A percentile compares a stretch with the other conserved stretches of the same genome.
phyloP scores from a whole-genome alignment of 1,139 yeast genomes.

The Yamadazyma atmosphaerica region DNA sequence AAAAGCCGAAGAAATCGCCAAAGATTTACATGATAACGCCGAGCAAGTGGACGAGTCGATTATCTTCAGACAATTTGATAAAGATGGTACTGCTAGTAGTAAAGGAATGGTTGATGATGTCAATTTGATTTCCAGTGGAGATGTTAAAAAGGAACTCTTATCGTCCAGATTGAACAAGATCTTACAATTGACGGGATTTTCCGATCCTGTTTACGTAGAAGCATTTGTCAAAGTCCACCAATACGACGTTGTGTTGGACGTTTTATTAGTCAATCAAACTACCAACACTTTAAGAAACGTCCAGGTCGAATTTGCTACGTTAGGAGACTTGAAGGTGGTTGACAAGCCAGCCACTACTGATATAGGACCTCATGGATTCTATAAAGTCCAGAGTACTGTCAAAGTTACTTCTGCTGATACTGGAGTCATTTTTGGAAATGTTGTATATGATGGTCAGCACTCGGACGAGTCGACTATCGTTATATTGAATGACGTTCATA shows the following conservation, averaged over 20 bases:
- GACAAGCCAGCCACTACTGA: constrained; percentile 93
- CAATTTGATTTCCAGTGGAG: constrained; percentile 38
- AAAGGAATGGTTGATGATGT: constrained; percentile 50
- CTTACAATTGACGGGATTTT: constrained; percentile 92
- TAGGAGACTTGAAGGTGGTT: constrained; percentile 93
- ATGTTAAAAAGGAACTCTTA: constrained; percentile 55
- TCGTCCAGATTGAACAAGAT: constrained; percentile 84
- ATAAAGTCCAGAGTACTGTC: constrained; percentile 82
- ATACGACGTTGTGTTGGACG: constrained; percentile 93
- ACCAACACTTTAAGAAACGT: constrained; percentile 86
- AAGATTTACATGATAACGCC: constrained; percentile 63
- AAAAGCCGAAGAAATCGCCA: constrained; percentile 59
- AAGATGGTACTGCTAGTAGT: constrained; percentile 39
- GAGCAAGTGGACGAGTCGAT: constrained; percentile 84
- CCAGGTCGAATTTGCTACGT: constrained; percentile 92
- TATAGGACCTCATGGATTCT: constrained; percentile 95
- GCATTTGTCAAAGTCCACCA: constrained; percentile 95
- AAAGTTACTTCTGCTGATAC: constrained; percentile 98
- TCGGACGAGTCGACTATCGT: constrained; percentile 90
- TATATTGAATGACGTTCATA: constrained; percentile 90
- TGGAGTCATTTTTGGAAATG: constrained; percentile 95
- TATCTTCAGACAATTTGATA: constrained; percentile 77
- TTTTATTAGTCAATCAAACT: constrained; percentile 92
- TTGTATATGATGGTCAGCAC: constrained; percentile 94
- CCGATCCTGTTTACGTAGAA: constrained; percentile 97